phyloP scores from a whole-genome alignment of 345 rosid genomes.

The Rhizophora apiculata region DNA sequence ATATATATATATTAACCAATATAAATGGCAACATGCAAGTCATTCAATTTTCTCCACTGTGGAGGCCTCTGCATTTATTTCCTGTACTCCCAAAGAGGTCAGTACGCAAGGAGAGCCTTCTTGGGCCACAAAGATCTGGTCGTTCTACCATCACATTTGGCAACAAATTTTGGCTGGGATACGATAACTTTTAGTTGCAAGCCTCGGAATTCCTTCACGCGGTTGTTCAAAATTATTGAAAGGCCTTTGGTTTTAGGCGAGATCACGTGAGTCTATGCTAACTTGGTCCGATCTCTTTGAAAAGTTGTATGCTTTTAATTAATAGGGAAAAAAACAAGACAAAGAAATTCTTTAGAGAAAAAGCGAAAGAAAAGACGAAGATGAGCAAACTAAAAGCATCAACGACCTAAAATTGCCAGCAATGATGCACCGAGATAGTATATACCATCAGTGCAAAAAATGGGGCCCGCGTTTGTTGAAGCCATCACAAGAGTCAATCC shows the following conservation, averaged over 20 bases:
- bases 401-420: background rate
- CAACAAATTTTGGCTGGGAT: constrained; percentile 5
- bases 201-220: background rate
- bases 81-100: background rate
- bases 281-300: constrained; percentile 17
- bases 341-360: too few species aligned
- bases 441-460: too few species aligned
- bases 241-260: background rate
- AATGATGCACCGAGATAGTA: background rate
- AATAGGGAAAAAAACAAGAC: too few species aligned
- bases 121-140: background rate
- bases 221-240: constrained; percentile 1
- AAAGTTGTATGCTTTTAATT: constrained; percentile 6
- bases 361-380: too few species aligned
- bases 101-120: background rate
- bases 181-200: constrained; percentile 10
- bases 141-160: constrained; percentile 4
- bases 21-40: too few species aligned
- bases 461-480: too few species aligned
- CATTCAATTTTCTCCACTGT: too few species aligned
- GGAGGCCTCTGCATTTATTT: background rate
- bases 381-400: too few species aligned
- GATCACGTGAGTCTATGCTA: constrained; percentile 1
- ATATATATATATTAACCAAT: too few species aligned
- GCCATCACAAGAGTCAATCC: too few species aligned